Evolutionary conservation across 179 eudicot genomes (phyloP), one percentile per base, ranked within the genome.

Genomic region (Beta corolliflora): DNA sequence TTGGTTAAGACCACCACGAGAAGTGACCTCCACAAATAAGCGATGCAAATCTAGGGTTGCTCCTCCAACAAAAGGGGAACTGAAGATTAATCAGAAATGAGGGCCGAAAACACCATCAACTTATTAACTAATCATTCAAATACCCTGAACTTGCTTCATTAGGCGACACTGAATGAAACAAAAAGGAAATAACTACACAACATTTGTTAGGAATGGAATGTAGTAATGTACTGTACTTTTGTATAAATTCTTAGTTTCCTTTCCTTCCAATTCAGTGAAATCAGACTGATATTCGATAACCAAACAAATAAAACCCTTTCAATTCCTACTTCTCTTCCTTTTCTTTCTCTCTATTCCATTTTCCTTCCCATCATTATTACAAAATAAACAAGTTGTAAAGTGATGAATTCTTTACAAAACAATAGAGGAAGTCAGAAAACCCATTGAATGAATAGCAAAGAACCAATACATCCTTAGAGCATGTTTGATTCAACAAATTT

Each of bases 1-100:
- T 94, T 94, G 88, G 76, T 90, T 91, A 77, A 94, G 88, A 63
- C 98, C 98, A 82, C 98, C 97, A 81, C 95, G 95, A 81, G 90
- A 87, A 6, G 98, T 92, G 75, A 92, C 94, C 85, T 92, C 95
- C 53, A 94, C 80, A 85, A 93, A 93, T 8, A 94, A 90, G 61
- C 80, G 90, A 69, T 90, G 90, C 65, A 94, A 81, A 87, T 94
- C 95, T 58, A 94, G 79, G 70, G 81, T 55, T 53, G 66, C 81
- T 80, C 94, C 97, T 63, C 91, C 93, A 58, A 94, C 29, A 71
- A 83, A 88, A 77, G 98, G 98, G 59, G 88, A 66, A 81, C 97
- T 94, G 79, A 67, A 81, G 50, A 79, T 50, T 44, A 53, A 44
- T 36, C 55, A 65, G 48, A 71, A 45, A 13, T 9, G 54, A 56